A percentile compares a stretch with the other conserved stretches of the same genome.
Evolutionary conservation across 192 early-diverging fungal genomes (phyloP).

Genomic region (Backusella tuberculispora): DNA sequence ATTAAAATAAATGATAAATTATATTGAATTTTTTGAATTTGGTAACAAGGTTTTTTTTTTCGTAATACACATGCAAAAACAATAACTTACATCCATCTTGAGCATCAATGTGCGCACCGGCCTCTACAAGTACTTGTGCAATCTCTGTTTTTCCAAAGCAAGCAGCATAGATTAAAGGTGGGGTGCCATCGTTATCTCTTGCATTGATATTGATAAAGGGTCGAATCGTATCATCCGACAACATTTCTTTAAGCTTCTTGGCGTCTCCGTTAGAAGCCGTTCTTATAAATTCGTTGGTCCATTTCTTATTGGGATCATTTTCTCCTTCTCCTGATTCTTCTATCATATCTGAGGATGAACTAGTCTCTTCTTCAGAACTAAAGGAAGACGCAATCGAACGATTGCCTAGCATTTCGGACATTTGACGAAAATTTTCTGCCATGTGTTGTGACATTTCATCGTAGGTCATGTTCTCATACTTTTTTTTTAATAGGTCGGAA

Average conservation of each 20-base stretch:
- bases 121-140: constrained; percentile 68
- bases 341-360: not conserved
- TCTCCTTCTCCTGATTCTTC: not conserved
- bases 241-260: constrained; percentile 25
- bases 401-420: constrained; percentile 33
- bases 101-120: constrained; percentile 74
- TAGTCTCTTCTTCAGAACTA: not conserved
- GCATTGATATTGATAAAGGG: constrained; percentile 77
- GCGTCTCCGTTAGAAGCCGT: constrained; percentile 74
- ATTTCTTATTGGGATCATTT: constrained; percentile 20
- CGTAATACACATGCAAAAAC: not conserved
- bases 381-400: constrained; percentile 3
- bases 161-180: constrained; percentile 85
- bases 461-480: constrained; percentile 43
- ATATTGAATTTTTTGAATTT: constrained; percentile 18
- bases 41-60: not conserved
- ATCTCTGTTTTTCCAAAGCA: constrained; percentile 86
- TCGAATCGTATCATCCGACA: constrained; percentile 7
- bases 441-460: constrained; percentile 41
- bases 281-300: constrained; percentile 67
- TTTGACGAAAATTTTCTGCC: constrained; percentile 39
- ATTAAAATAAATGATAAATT: constrained; percentile 4
- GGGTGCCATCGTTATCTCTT: constrained; percentile 85
- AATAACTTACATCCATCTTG: constrained; percentile 59
- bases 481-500: constrained; percentile 17